Conservation (phyloP, 495 filamentous ascomycete genomes). For the Aspergillus leporis region DNA sequence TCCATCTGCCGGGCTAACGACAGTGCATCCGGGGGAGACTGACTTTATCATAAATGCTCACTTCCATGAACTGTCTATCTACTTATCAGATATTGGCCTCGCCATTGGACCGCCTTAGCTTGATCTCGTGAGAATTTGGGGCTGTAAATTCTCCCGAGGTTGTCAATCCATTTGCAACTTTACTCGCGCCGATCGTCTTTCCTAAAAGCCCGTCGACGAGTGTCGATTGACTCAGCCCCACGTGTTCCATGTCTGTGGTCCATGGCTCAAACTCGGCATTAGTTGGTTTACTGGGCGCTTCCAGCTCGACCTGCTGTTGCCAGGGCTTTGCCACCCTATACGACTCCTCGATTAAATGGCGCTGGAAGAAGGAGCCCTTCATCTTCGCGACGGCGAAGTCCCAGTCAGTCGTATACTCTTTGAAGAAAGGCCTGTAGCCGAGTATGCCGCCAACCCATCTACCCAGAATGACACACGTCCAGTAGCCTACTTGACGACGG, state of each 20-base stretch:
- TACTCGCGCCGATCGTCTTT: too few relatives aligned
- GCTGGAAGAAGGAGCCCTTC: slow-evolving; percentile 38
- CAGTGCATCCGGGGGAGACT: too few relatives aligned
- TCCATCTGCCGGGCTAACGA: too few relatives aligned
- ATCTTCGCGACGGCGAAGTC: slow-evolving; percentile 46
- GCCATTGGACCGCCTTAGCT: too few relatives aligned
- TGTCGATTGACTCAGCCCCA: too few relatives aligned
- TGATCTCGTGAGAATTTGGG: too few relatives aligned
- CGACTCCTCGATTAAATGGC: slow-evolving; percentile 3
- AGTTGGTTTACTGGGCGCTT: neutral
- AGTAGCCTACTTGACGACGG: slow-evolving; percentile 33
- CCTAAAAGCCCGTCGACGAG: too few relatives aligned
- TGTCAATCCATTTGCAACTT: too few relatives aligned
- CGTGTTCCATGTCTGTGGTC: neutral
- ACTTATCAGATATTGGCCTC: too few relatives aligned
- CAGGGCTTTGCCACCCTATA: neutral
- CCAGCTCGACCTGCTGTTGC: neutral
- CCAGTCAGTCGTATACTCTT: slow-evolving; percentile 55
- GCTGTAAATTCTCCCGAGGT: too few relatives aligned
- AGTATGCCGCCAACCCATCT: slow-evolving; percentile 53
- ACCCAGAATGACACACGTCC: slow-evolving; percentile 44
- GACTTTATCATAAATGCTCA: too few relatives aligned
- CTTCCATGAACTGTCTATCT: too few relatives aligned
- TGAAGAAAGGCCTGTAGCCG: slow-evolving; percentile 53
- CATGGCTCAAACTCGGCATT: slow-evolving; percentile 5